A percentile compares a stretch with the other conserved stretches of the same genome.
Evolutionary conservation across 306 rosid genomes (phyloP).

Genomic region (Quercus gilva): DNA sequence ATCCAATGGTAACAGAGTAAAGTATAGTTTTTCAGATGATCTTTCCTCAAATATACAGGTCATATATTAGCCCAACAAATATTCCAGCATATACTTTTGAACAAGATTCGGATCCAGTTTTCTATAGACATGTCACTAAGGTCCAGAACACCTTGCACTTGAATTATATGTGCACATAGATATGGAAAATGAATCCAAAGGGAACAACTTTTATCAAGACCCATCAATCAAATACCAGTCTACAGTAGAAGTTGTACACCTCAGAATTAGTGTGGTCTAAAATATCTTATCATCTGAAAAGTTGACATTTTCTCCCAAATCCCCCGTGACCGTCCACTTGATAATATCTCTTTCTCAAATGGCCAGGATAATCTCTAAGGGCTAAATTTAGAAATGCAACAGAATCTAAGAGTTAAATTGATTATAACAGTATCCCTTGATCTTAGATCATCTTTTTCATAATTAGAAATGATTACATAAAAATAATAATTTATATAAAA

Average conservation of each 20-base stretch:
- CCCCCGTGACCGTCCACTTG: neutral
- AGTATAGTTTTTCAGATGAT: neutral
- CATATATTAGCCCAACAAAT: neutral
- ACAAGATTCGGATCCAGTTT: constrained; percentile 1
- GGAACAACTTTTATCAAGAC: neutral
- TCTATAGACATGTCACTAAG: neutral
- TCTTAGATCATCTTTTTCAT: too few species aligned
- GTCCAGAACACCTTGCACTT: neutral
- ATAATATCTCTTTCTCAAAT: neutral
- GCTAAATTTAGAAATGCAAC: neutral
- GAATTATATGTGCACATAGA: neutral
- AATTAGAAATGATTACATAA: too few species aligned
- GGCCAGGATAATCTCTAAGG: neutral
- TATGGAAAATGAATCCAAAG: constrained; percentile 5
- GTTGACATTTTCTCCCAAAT: neutral
- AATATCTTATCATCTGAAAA: neutral
- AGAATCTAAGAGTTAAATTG: neutral
- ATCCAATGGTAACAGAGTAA: neutral
- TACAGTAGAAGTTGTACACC: neutral
- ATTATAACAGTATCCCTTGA: neutral
- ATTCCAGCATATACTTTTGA: neutral
- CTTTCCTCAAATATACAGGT: neutral
- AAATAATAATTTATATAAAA: too few species aligned
- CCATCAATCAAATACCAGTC: neutral
- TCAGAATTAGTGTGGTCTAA: neutral